phyloP scores from a whole-genome alignment of 129 eudicot species.

The Cynara cardunculus region DNA sequence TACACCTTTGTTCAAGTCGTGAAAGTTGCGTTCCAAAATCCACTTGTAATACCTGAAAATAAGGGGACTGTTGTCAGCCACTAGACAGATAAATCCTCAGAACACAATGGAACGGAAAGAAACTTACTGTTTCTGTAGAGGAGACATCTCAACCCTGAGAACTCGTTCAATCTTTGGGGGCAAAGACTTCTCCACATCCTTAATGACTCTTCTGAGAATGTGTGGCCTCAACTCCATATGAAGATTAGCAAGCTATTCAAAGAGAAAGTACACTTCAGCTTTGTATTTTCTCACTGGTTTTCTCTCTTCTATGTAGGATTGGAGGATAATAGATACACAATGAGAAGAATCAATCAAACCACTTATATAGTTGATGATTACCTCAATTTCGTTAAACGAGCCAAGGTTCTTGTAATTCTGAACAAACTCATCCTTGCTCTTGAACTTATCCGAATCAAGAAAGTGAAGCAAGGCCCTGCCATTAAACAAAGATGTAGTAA shows the following conservation, averaged over 20 bases:
- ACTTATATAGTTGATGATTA: conserved; percentile 8
- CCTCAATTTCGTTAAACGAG: conserved; percentile 91
- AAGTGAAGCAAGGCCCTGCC: conserved; percentile 98
- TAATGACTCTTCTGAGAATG: conserved; percentile 91
- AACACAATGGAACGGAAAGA: background rate
- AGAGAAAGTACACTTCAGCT: background rate
- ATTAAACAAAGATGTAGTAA: conserved; percentile 13
- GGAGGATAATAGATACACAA: background rate
- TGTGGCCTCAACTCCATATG: conserved; percentile 98
- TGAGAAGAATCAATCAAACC: background rate
- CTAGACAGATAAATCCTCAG: background rate
- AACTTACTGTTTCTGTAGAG: conserved; percentile 93
- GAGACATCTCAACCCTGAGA: conserved; percentile 99
- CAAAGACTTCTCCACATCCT: conserved; percentile 98
- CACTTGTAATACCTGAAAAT: conserved; percentile 85
- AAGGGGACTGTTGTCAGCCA: background rate
- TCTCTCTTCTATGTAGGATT: background rate
- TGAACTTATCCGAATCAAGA: conserved; percentile 87
- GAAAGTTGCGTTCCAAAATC: conserved; percentile 99
- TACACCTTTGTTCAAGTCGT: conserved; percentile 95
- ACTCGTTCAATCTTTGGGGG: conserved; percentile 99
- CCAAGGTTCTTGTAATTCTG: conserved; percentile 97
- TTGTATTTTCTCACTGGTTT: background rate
- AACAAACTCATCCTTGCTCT: conserved; percentile 87
- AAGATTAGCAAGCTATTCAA: conserved; percentile 86